Evolutionary conservation across 768 basidiomycete species (phyloP).

Genomic region (Baorangia bicolor): DNA sequence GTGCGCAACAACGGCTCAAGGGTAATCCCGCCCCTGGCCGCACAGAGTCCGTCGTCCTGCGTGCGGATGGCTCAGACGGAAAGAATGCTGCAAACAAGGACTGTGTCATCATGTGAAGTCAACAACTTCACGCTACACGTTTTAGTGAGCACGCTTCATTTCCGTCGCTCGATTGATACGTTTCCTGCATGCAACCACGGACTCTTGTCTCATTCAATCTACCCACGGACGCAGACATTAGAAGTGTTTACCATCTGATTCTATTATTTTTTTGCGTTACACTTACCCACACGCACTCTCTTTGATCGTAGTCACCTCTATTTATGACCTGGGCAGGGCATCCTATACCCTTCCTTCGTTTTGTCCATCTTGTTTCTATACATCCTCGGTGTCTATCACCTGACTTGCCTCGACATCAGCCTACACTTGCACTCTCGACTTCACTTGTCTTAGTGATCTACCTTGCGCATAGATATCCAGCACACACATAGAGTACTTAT

Average conservation of each 20-base stretch:
- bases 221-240: constrained; percentile 20
- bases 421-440: constrained; percentile 2
- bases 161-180: constrained; percentile 6
- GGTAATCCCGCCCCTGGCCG: constrained; percentile 58
- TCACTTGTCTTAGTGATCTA: constrained; percentile 11
- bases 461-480: constrained; percentile 23
- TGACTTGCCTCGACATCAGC: not conserved
- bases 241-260: constrained; percentile 11
- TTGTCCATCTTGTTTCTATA: constrained; percentile 5
- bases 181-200: not conserved
- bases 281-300: constrained; percentile 2
- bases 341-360: not conserved
- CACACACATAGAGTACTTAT: constrained; percentile 18
- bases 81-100: constrained; percentile 67
- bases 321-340: constrained; percentile 3
- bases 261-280: constrained; percentile 7
- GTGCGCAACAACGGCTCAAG: constrained; percentile 82
- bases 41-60: constrained; percentile 59
- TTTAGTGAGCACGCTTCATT: constrained; percentile 14
- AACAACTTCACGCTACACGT: not conserved
- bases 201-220: constrained; percentile 9
- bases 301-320: not conserved
- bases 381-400: not conserved
- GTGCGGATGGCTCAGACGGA: constrained; percentile 47
- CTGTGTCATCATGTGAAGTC: constrained; percentile 78